Base-by-base conservation (phyloP, 768 basidiomycete genomes). In the Fomitopsis pulvina region DNA sequence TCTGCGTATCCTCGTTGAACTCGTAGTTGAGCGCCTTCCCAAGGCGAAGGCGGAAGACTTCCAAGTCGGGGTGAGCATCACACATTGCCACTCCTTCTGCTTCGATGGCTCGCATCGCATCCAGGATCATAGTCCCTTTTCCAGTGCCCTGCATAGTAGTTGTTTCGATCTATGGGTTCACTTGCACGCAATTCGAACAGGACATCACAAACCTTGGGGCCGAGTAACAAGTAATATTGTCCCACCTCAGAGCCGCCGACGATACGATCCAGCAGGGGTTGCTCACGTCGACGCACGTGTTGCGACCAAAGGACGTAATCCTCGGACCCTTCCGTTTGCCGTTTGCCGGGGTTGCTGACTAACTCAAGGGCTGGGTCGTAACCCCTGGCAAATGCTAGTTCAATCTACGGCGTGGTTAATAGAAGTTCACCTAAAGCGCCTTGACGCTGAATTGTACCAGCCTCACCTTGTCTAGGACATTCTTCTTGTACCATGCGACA, bases 1-100 rank as follows among this genome's bases (percentile, higher is more conserved):
- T 81, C 63, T 89, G 87, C 22, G 82, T 84, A 62, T 89, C 87
- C 67, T 89, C 87, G 53, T 86, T 83, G 69, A 76, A 92, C 63
- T 95, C 92, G 59, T 83, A 92, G 58, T 92, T 88, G 37, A 92
- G 68, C 10, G 87, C 83, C 65, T 91, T 91, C 41, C 92, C 92
- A 22, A 95, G 74, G 37, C 90, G 80, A 34, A 92, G 73, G 49
- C 85, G 76, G 69, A 94, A 91, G 27, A 93, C 87, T 63, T 92
- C 87, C 16, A 93, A 72, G 66, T 92, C 87, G 18, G 87, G 87
- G 65, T 92, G 89, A 12, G 85, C 90, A 62, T 89, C 87, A 60
- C 82, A 85, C 70, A 90, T 76, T 8, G 84, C 79, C 24, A 87
- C 78, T 32, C 87, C 79, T 32, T 81, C 78, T 3, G 89, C 91